Base-by-base conservation (phyloP, 805 yeast genomes). In the Monosporozyma siamensis region DNA sequence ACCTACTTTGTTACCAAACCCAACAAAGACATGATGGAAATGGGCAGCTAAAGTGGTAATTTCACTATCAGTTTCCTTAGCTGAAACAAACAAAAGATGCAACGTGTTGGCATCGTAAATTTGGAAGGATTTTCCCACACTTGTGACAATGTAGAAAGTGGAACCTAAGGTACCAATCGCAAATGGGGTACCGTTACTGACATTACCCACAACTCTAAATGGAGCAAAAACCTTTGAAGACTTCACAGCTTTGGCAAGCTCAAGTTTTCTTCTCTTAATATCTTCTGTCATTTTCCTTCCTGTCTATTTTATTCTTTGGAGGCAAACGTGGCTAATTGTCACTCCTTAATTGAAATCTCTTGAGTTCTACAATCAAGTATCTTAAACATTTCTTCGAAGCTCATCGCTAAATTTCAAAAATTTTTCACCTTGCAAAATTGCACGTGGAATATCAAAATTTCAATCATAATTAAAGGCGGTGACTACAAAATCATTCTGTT, bases 41-140 rank as follows among this genome's bases (percentile, higher is more conserved):
- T 86, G 94, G 1, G 96, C 80, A 17, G 81, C 71, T 37, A 90
- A 66, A 18, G 81, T 75, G 21, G 81, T 77, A 49, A 90, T 88
- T 44, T 76, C 74, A 6, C 76, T 58, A 0, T 80, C 72, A 0
- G 95, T 82, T 59, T 84, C 90, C 17, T 73, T 75, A 49, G 78
- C 84, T 0, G 95, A 85, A 10, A 90, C 94, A 63, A 92, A 90
- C 18, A 90, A 66, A 48, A 90, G 67, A 51, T 85, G 92, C 48
- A 90, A 67, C 6, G 84, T 86, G 25, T 90, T 78, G 54, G 84
- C 95, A 66, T 92, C 98, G 56, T 84, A 92, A 23, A 92, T 86
- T 61, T 90, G 97, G 67, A 92, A 86, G 1, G 90, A 73, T 41
- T 78, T 72, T 3, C 97, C 97, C 18, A 92, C 95, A 36, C 85